These are phyloP conservation scores for Trypanosomatidae sp. DNA, from an alignment of 208 protist species.

Conservation along the genomic window DNA sequence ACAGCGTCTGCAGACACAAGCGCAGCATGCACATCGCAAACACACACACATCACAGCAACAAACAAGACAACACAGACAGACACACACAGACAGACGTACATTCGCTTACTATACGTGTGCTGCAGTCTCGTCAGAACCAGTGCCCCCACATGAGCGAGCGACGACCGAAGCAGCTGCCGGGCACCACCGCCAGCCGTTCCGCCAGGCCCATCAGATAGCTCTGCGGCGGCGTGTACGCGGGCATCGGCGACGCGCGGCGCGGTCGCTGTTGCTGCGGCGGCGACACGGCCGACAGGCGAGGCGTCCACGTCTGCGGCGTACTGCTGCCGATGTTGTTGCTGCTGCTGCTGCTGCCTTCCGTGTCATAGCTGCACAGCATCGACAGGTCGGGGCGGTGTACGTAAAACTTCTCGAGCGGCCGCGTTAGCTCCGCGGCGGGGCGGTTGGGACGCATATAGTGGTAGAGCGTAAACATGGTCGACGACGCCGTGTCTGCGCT, in stretches of 20 bases:
- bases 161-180: slow-evolving; percentile 63
- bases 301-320: slow-evolving; percentile 22
- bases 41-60: not conserved
- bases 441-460: slow-evolving; percentile 75
- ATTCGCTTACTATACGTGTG: not conserved
- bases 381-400: slow-evolving; percentile 27
- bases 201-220: slow-evolving; percentile 78
- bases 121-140: slow-evolving; percentile 45
- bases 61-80: slow-evolving; percentile 7
- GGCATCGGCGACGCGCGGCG: slow-evolving; percentile 22
- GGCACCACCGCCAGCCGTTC: slow-evolving; percentile 71
- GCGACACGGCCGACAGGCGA: slow-evolving; percentile 32
- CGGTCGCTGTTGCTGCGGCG: slow-evolving; percentile 14
- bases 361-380: slow-evolving; percentile 6
- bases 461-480: slow-evolving; percentile 43
- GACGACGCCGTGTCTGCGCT: not conserved
- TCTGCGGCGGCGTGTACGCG: slow-evolving; percentile 54
- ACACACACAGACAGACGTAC: not conserved
- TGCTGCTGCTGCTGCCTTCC: not conserved
- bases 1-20: not conserved
- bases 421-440: slow-evolving; percentile 60
- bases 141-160: slow-evolving; percentile 81
- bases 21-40: not conserved
- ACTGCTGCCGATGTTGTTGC: not conserved
- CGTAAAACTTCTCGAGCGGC: slow-evolving; percentile 60